Evolutionary conservation across 257 asterid genomes (phyloP).

Genomic region (Fraxinus americana): DNA sequence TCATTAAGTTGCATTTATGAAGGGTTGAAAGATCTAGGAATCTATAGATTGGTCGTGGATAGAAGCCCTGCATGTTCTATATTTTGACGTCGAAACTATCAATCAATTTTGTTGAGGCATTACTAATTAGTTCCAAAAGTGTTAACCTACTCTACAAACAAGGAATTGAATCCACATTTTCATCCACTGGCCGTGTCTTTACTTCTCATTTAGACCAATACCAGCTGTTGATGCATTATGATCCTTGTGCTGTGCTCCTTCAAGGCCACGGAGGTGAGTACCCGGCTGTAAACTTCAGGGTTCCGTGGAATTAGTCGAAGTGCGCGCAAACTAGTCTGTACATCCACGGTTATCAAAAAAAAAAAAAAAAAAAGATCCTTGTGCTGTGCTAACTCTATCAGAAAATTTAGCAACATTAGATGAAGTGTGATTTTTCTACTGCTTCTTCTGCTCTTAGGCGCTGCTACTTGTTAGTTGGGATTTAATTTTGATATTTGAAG

Average conservation of each 20-base stretch:
- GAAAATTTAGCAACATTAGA: background rate
- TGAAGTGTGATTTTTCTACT: background rate
- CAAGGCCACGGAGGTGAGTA: no score
- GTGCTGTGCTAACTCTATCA: background rate
- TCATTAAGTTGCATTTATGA: background rate
- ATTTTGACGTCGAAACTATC: background rate
- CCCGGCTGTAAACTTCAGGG: no score
- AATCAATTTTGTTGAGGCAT: background rate
- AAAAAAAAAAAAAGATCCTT: background rate
- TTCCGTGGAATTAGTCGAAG: no score
- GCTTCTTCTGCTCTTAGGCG: background rate
- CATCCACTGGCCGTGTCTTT: background rate
- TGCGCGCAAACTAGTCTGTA: no score
- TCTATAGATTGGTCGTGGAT: background rate
- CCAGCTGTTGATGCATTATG: background rate
- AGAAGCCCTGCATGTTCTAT: background rate
- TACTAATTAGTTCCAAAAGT: background rate
- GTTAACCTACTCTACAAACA: no score
- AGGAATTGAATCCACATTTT: background rate
- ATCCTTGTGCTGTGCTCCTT: background rate
- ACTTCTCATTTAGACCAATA: background rate
- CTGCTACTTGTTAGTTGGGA: background rate
- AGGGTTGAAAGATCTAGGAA: background rate
- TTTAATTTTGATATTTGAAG: background rate
- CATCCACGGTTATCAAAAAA: no score